These are phyloP conservation scores for Polyplosphaeria fusca DNA, from an alignment of 495 filamentous ascomycete species.

Conservation along the genomic window DNA sequence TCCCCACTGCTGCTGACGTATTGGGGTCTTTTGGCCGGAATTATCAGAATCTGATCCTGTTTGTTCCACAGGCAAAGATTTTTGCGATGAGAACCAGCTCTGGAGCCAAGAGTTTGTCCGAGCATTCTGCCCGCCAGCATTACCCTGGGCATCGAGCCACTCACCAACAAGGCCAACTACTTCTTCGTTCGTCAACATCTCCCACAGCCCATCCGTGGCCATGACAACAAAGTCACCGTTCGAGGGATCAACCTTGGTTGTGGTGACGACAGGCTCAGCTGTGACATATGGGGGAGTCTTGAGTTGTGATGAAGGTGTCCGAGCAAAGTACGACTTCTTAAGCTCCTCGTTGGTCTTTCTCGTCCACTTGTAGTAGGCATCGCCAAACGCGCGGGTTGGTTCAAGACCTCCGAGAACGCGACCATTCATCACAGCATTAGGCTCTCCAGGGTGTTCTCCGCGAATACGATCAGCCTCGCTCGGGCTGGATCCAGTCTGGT, in stretches of 20 bases:
- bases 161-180: constrained; percentile 93
- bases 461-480: constrained; percentile 79
- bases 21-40: constrained; percentile 61
- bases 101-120: constrained; percentile 50
- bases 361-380: constrained; percentile 95
- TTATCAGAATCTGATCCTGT: constrained; percentile 38
- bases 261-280: constrained; percentile 90
- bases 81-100: constrained; percentile 51
- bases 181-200: constrained; percentile 99
- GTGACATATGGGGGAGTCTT: constrained; percentile 97
- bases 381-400: constrained; percentile 90
- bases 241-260: constrained; percentile 86
- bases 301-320: constrained; percentile 64
- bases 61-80: constrained; percentile 57
- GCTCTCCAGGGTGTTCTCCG: constrained; percentile 82
- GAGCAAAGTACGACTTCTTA: constrained; percentile 79
- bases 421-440: constrained; percentile 77
- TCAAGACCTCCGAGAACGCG: constrained; percentile 89
- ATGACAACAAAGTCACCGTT: constrained; percentile 94
- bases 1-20: constrained; percentile 76
- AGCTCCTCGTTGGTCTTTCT: constrained; percentile 76
- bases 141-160: constrained; percentile 71
- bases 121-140: constrained; percentile 38
- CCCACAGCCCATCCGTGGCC: constrained; percentile 97
- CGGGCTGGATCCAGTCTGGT: constrained; percentile 85